Percentiles rank a stretch among this genome's conserved stretches.
These are phyloP conservation scores for Scopulariopsis brevicaulis DNA, from an alignment of 2,329 filamentous ascomycete genomes.

Conservation along the genomic window DNA sequence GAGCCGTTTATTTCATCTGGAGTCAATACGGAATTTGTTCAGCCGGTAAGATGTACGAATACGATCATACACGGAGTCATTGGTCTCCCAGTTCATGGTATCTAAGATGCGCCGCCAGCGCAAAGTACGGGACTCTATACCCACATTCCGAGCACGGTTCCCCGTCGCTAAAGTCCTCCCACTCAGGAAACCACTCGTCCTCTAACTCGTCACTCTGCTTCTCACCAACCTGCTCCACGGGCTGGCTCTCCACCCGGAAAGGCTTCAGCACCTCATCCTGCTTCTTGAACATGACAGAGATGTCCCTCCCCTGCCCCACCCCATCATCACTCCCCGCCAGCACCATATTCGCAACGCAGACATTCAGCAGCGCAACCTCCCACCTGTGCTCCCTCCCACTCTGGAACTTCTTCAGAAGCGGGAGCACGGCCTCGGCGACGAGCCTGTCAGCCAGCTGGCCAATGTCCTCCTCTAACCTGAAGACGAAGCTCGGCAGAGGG, in stretches of 20 bases:
- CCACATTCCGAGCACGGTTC: conserved; percentile 36
- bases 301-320: conserved; percentile 58
- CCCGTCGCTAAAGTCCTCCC: conserved; percentile 15
- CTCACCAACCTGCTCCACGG: conserved; percentile 8
- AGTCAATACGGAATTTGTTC: conserved; percentile 13
- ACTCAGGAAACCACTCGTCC: conserved; percentile 9
- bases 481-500: conserved; percentile 62
- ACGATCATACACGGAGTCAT: background rate
- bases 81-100: conserved; percentile 30
- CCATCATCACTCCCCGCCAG: conserved; percentile 37
- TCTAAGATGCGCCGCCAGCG: conserved; percentile 42
- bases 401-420: conserved; percentile 66
- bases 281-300: conserved; percentile 68
- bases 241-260: conserved; percentile 33
- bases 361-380: conserved; percentile 75
- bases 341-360: conserved; percentile 80
- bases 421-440: conserved; percentile 55
- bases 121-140: conserved; percentile 43
- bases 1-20: too few relatives aligned
- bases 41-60: background rate
- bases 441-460: conserved; percentile 56
- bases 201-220: conserved; percentile 15
- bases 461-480: conserved; percentile 46
- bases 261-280: conserved; percentile 61
- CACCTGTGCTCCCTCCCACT: conserved; percentile 53